These are phyloP conservation scores for Hanseniaspora gamundiae DNA, from an alignment of 1,139 yeast species.

Conservation along the genomic window DNA sequence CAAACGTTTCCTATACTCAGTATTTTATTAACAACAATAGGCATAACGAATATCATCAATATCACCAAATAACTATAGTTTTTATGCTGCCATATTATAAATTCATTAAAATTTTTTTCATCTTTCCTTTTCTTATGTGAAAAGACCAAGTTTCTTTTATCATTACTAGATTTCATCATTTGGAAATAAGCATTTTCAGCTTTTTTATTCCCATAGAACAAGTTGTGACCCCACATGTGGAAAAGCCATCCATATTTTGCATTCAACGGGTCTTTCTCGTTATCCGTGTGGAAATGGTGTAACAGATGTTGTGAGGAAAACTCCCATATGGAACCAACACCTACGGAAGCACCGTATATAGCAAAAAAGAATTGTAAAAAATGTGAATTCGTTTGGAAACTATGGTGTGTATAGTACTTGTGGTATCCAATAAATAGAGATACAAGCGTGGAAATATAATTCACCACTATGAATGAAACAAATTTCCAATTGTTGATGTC, in stretches of 20 bases:
- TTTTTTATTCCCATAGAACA: constrained; percentile 18
- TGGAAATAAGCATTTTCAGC: constrained; percentile 35
- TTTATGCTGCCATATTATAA: constrained; percentile 48
- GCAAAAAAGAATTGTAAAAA: constrained; percentile 35
- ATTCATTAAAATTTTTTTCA: constrained; percentile 25
- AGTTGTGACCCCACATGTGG: constrained; percentile 19
- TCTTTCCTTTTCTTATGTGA: constrained; percentile 6
- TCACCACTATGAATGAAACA: constrained; percentile 26
- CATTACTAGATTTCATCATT: constrained; percentile 4
- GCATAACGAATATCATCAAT: constrained; percentile 37
- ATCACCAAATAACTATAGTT: constrained; percentile 35
- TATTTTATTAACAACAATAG: constrained; percentile 30
- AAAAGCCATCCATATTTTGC: constrained; percentile 25
- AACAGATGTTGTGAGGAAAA: constrained; percentile 61
- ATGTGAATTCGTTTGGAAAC: constrained; percentile 30
- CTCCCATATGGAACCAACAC: constrained; percentile 48
- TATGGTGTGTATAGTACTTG: constrained; percentile 50
- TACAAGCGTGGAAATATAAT: constrained; percentile 32
- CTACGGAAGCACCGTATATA: constrained; percentile 45
- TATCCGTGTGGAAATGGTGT: constrained; percentile 58
- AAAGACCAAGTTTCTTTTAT: constrained; percentile 3
- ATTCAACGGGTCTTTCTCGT: constrained; percentile 45
- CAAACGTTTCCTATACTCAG: constrained; percentile 2
- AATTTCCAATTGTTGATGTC: constrained; percentile 14
- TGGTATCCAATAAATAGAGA: constrained; percentile 49